Percentiles rank a stretch among this genome's conserved stretches.
Evolutionary conservation across 2,329 filamentous ascomycete species (phyloP).

Genomic region (Thelonectria discophora): DNA sequence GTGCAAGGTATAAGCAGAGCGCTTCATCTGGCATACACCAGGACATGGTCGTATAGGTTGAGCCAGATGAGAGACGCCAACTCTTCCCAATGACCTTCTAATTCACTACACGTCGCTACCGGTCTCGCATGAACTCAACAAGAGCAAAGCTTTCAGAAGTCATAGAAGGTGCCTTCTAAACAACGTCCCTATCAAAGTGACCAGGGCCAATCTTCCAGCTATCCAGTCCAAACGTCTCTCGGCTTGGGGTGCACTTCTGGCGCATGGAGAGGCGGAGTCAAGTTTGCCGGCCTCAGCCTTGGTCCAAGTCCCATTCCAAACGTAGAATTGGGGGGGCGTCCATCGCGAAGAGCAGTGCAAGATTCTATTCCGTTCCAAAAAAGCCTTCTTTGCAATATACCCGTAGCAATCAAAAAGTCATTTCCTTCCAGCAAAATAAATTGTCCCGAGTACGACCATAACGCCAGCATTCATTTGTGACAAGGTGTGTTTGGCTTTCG

Average conservation of each 20-base stretch:
- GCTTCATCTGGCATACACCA: too few relatives aligned
- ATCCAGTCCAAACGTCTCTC: conserved; percentile 2
- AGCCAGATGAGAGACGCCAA: too few relatives aligned
- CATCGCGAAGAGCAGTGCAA: conserved; percentile 28
- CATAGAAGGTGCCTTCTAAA: not conserved
- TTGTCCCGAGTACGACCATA: conserved; percentile 46
- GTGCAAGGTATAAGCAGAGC: too few relatives aligned
- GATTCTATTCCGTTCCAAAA: conserved; percentile 37
- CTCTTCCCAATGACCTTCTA: not conserved
- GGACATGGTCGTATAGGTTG: too few relatives aligned
- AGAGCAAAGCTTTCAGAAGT: not conserved
- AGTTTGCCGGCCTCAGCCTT: not conserved
- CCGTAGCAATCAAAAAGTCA: conserved; percentile 40
- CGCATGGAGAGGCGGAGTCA: not conserved
- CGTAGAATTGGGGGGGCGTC: conserved; percentile 17
- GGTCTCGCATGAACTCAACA: not conserved
- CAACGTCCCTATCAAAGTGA: not conserved
- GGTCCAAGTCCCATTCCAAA: conserved; percentile 6
- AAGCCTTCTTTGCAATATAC: conserved; percentile 31
- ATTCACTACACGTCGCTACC: not conserved
- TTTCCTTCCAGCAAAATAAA: conserved; percentile 39
- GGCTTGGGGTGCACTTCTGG: not conserved
- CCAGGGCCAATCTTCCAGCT: not conserved
- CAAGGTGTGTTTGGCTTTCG: conserved; percentile 32
- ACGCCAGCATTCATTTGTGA: conserved; percentile 49